Base-by-base conservation (phyloP, 768 basidiomycete species). In the Coprinopsis cinerea region DNA sequence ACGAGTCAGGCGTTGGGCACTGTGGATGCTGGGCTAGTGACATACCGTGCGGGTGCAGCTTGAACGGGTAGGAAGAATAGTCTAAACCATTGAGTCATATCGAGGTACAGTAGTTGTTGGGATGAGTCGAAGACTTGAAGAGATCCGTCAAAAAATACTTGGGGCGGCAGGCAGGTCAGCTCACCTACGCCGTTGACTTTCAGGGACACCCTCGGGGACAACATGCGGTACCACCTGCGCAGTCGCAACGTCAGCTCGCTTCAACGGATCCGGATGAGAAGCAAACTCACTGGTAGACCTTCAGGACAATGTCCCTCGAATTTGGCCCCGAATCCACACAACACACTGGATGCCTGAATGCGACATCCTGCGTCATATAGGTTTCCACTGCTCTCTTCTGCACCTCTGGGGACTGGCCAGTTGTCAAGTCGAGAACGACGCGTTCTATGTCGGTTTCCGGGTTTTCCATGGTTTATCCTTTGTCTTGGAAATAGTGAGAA, bases 281-380 rank as follows among this genome's bases (percentile, higher is more conserved):
- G 15, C 34, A n/a, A n/a, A 60, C 74, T 25, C 50, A 79, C 75
- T 82, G 79, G 59, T 78, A 83, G 25, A 85, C 70, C 9, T 70
- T 79, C 2, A 84, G 66, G 23, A 85, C 66, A 17, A 66, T 63
- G 15, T 79, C 74, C 45, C 82, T 71, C 14, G 82, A 82, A 47
- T 71, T 69, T n/a, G 74, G 70, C 0, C 59, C 71, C 3, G 74
- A 63, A 2, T 59, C 47, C 13, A 85, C 74, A 35, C 65, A 60
- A 67, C 75, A 83, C 23, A 85, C 49, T 0, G 83, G 81, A 60
- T 85, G 82, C 34, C 69, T 72, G 59, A 85, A 80, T 2, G 66
- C 71, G 22, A 78, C 81, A 53, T 85, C 74, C 2, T 67, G 62
- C 3, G 73, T 68, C 62, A 79, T 79, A 57, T 80, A 83, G 41